phyloP scores from a whole-genome alignment of 2,329 filamentous ascomycete genomes.

The Graphilbum fragrans region DNA sequence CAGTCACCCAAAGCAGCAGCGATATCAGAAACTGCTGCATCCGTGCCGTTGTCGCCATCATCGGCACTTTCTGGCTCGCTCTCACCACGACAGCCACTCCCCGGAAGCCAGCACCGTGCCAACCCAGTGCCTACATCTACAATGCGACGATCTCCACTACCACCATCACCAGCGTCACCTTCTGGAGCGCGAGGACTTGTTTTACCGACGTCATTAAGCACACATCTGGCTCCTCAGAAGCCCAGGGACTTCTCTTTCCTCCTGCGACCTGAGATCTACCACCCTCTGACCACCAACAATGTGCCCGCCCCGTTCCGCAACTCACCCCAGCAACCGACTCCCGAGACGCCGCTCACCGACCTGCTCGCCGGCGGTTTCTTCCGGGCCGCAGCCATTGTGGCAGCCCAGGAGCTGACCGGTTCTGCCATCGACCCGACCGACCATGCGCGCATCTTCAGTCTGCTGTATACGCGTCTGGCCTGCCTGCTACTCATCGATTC shows the following conservation, averaged over 20 bases:
- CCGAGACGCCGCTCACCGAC: slow-evolving; percentile 51
- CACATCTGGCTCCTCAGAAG: too few species aligned
- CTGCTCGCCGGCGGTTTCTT: slow-evolving; percentile 67
- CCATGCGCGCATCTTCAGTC: slow-evolving; percentile 54
- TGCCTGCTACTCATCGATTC: slow-evolving; percentile 72
- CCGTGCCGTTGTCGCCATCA: slow-evolving; percentile 6
- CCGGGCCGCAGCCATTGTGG: slow-evolving; percentile 61
- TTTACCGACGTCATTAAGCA: too few species aligned
- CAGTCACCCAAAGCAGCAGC: slow-evolving; percentile 6
- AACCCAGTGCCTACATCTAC: not conserved
- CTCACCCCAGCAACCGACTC: slow-evolving; percentile 49
- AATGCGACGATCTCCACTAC: too few species aligned
- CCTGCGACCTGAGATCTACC: slow-evolving; percentile 69
- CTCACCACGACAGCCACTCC: slow-evolving; percentile 6
- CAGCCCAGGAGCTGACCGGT: slow-evolving; percentile 47
- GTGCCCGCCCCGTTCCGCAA: slow-evolving; percentile 56
- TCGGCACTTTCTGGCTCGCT: not conserved
- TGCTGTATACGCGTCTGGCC: slow-evolving; percentile 71
- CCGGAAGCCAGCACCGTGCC: not conserved
- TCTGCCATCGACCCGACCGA: slow-evolving; percentile 38
- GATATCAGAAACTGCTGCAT: slow-evolving; percentile 11
- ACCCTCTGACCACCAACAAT: slow-evolving; percentile 56
- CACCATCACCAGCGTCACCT: too few species aligned
- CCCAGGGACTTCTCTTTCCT: slow-evolving; percentile 70
- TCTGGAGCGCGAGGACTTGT: too few species aligned